Percentiles rank a stretch among this genome's conserved stretches.
Conservation (phyloP, 176 grass and related monocot genomes). For the Musa schizocarpa region DNA sequence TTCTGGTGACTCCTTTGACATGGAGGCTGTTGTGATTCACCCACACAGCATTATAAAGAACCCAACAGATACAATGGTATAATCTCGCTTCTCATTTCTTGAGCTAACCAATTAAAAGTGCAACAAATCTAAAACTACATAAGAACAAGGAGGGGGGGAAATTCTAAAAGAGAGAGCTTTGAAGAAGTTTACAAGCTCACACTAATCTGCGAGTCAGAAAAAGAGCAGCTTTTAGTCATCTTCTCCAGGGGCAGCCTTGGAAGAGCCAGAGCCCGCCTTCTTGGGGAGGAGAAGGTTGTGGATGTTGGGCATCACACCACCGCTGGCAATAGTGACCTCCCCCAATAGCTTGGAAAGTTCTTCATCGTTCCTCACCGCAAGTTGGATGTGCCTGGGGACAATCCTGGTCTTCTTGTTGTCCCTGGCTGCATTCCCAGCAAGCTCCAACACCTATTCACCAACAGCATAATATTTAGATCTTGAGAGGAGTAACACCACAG, state of each 20-base stretch:
- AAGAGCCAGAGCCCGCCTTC: background rate
- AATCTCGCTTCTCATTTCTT: no score
- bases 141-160: no score
- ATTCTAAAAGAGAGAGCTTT: no score
- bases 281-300: slow-evolving; percentile 7
- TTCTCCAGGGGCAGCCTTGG: slow-evolving; percentile 2
- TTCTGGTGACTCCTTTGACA: no score
- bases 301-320: slow-evolving; percentile 1
- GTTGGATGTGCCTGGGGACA: slow-evolving; percentile 5
- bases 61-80: no score
- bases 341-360: slow-evolving; percentile 7
- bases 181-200: no score
- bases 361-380: slow-evolving; percentile 8
- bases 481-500: background rate
- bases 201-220: no score
- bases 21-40: no score
- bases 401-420: slow-evolving; percentile 7
- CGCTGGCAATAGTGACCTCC: slow-evolving; percentile 2
- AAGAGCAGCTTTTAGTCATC: background rate
- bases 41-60: no score
- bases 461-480: background rate
- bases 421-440: slow-evolving; percentile 3
- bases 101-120: no score
- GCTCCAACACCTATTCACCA: background rate
- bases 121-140: no score